These are phyloP conservation scores for Dactylellina haptotyla DNA, from an alignment of 2,329 filamentous ascomycete species.

Conservation along the genomic window DNA sequence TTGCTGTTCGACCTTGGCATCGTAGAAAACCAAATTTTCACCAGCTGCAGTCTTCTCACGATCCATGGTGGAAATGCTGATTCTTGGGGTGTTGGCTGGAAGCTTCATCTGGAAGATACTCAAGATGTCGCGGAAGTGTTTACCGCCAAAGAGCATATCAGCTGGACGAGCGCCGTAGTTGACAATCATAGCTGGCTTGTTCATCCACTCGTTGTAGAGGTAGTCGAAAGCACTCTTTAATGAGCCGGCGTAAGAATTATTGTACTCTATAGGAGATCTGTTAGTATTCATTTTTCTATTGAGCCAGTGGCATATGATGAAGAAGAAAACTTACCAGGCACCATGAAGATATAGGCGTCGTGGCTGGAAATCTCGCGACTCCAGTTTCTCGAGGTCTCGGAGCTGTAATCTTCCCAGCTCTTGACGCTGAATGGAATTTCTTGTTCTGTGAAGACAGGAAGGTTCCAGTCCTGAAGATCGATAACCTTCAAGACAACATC, in stretches of 20 bases:
- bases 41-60: constrained; percentile 46
- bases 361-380: constrained; percentile 60
- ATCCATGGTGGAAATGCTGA: constrained; percentile 45
- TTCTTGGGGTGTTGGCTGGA: constrained; percentile 16
- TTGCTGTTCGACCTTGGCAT: constrained; percentile 23
- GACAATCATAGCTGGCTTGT: constrained; percentile 67
- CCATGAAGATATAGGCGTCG: constrained; percentile 62
- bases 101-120: constrained; percentile 32
- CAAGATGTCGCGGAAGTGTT: constrained; percentile 42
- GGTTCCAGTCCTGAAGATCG: constrained; percentile 59
- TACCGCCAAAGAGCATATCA: constrained; percentile 26
- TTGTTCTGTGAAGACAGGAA: constrained; percentile 62
- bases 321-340: constrained; percentile 38
- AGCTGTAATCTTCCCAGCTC: constrained; percentile 59
- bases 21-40: constrained; percentile 40
- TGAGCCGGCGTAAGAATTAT: constrained; percentile 67
- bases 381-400: constrained; percentile 61
- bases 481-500: constrained; percentile 58
- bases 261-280: constrained; percentile 64
- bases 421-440: constrained; percentile 61
- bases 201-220: constrained; percentile 69
- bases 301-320: not conserved
- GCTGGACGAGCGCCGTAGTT: constrained; percentile 65
- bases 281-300: constrained; percentile 9
- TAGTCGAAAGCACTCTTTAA: constrained; percentile 74